phyloP scores from a whole-genome alignment of 2,329 filamentous ascomycete genomes.

The Pseudogymnoascus destructans region DNA sequence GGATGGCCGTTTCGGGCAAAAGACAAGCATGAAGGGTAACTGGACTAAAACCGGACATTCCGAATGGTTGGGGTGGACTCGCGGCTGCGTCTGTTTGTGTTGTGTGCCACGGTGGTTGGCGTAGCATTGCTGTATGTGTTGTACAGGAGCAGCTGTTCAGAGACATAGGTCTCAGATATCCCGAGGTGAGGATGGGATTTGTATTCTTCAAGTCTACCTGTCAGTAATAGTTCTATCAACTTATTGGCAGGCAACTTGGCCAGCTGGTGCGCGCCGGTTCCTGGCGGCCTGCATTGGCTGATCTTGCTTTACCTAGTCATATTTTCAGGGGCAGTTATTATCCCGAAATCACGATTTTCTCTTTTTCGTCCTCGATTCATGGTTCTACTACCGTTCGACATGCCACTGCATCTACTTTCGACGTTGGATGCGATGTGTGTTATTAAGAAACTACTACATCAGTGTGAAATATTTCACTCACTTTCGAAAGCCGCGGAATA shows the following conservation, averaged over 20 bases:
- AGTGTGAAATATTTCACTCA: not conserved
- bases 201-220: not conserved
- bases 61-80: not conserved
- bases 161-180: not conserved
- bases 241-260: not conserved
- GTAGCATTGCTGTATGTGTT: not conserved
- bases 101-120: not conserved
- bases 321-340: not conserved
- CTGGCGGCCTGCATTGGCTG: not conserved
- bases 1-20: not conserved
- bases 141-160: not conserved
- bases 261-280: not conserved
- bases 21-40: not conserved
- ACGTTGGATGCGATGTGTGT: not conserved
- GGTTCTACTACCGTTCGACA: not conserved
- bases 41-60: not conserved
- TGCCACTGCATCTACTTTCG: not conserved
- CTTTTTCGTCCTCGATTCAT: not conserved
- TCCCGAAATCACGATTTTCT: not conserved
- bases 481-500: not conserved
- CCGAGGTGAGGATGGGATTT: not conserved
- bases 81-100: not conserved
- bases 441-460: not conserved
- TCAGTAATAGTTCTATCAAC: not conserved
- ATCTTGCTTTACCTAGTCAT: not conserved